phyloP scores from a whole-genome alignment of 2,329 filamentous ascomycete species.

The Cryphonectria radicalis region DNA sequence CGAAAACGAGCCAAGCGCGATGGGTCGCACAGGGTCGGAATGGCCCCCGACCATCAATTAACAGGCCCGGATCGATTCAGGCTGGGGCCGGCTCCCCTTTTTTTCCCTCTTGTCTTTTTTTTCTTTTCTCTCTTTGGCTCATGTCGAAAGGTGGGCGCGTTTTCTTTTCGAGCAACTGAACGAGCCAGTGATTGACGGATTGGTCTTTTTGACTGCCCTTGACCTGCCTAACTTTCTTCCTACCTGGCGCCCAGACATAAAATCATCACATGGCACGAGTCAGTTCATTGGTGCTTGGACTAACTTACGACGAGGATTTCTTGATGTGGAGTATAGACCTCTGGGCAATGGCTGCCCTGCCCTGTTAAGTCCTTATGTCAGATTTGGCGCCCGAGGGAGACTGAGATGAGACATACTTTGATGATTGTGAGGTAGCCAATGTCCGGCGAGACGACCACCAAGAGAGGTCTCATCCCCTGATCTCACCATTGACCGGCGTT shows the following conservation, averaged over 20 bases:
- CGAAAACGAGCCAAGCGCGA: constrained; percentile 23
- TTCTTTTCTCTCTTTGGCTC: neutral
- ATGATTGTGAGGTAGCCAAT: neutral
- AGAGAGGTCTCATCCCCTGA: neutral
- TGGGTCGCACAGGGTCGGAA: constrained; percentile 24
- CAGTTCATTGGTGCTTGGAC: constrained; percentile 5
- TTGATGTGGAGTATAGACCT: neutral
- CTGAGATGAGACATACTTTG: constrained; percentile 26
- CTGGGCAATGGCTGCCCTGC: neutral
- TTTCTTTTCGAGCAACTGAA: constrained; percentile 1
- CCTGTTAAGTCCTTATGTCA: neutral
- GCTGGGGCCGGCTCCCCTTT: constrained; percentile 18
- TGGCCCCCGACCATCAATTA: constrained; percentile 1
- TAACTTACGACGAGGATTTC: neutral
- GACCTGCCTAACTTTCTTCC: neutral
- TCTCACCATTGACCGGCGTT: constrained; percentile 7
- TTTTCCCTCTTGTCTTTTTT: neutral
- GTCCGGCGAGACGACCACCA: neutral
- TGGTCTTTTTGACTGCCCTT: neutral
- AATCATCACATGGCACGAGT: neutral
- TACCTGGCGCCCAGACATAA: neutral
- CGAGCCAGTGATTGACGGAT: neutral
- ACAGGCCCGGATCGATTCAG: constrained; percentile 19
- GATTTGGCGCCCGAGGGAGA: constrained; percentile 1
- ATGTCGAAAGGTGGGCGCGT: neutral